phyloP scores from a whole-genome alignment of 192 early-diverging fungal species.

The Spizellomyces punctatus region DNA sequence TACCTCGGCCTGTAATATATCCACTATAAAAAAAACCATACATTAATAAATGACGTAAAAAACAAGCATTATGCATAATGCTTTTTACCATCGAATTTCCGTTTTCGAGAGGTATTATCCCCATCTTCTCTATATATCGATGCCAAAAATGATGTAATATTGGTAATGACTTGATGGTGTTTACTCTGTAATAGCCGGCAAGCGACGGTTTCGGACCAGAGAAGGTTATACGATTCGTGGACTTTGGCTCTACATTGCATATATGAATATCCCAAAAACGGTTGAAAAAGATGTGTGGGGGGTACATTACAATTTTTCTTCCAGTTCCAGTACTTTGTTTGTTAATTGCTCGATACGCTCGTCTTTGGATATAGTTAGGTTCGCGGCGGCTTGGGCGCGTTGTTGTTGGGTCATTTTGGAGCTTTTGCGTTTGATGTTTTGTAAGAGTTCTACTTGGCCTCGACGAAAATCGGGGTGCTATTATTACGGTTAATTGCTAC shows the following conservation, averaged over 20 bases:
- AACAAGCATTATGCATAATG: too few species aligned
- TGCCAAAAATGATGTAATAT: constrained; percentile 34
- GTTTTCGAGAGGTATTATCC: not conserved
- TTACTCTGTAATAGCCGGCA: constrained; percentile 34
- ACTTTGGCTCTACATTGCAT: constrained; percentile 34
- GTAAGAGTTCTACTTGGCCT: constrained; percentile 34
- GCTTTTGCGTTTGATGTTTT: constrained; percentile 45
- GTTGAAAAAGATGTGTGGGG: constrained; percentile 3
- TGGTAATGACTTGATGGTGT: constrained; percentile 39
- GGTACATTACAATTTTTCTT: constrained; percentile 37
- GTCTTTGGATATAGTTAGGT: not conserved
- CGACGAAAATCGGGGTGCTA: constrained; percentile 44
- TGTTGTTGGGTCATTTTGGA: constrained; percentile 32
- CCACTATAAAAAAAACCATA: not conserved
- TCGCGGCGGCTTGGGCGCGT: constrained; percentile 2
- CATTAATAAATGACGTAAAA: too few species aligned
- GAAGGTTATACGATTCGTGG: constrained; percentile 39
- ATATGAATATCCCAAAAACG: constrained; percentile 2
- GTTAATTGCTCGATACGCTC: constrained; percentile 23
- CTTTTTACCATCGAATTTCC: constrained; percentile 22
- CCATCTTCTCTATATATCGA: constrained; percentile 13
- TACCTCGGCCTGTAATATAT: not conserved
- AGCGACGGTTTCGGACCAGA: constrained; percentile 34
- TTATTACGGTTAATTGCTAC: not conserved
- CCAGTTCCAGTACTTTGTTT: constrained; percentile 29